phyloP scores from a whole-genome alignment of 306 rosid species.

The Begonia fuchsioides region DNA sequence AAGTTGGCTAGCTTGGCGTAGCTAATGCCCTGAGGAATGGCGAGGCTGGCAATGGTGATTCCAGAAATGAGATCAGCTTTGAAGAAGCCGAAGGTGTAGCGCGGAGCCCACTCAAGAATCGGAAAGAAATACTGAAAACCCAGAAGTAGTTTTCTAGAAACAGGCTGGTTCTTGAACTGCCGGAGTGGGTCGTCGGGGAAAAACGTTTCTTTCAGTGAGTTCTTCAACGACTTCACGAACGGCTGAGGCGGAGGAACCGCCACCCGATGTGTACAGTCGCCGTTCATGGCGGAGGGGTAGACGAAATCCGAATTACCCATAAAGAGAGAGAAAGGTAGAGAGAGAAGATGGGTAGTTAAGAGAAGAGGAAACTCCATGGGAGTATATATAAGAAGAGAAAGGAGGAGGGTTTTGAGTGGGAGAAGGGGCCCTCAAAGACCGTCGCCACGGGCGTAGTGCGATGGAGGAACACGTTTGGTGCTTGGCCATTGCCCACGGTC shows the following conservation, averaged over 20 bases:
- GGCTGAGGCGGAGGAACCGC: conserved; percentile 63
- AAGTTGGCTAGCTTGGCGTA: conserved; percentile 90
- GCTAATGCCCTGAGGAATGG: conserved; percentile 95
- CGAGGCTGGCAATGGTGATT: conserved; percentile 89
- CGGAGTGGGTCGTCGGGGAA: conserved; percentile 83
- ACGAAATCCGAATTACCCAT: conserved; percentile 49
- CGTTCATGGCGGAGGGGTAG: conserved; percentile 17
- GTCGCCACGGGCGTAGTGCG: no score
- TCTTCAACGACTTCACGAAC: conserved; percentile 33
- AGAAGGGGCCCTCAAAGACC: neutral
- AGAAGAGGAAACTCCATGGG: neutral
- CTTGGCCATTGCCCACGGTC: no score
- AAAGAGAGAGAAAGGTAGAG: neutral
- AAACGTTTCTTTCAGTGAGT: conserved; percentile 58
- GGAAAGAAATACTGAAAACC: conserved; percentile 69
- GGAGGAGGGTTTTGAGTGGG: neutral
- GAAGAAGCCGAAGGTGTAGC: conserved; percentile 34
- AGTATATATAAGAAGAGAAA: neutral
- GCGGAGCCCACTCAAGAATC: conserved; percentile 64
- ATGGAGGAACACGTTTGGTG: no score
- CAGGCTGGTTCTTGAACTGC: conserved; percentile 54
- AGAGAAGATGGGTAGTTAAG: neutral
- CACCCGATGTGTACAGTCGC: conserved; percentile 19
- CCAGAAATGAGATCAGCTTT: conserved; percentile 74
- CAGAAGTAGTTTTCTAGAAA: conserved; percentile 19